Percentiles rank a stretch among this genome's conserved stretches.
Conservation (phyloP, 164 flowering plant genomes). For the Platanus orientalis region DNA sequence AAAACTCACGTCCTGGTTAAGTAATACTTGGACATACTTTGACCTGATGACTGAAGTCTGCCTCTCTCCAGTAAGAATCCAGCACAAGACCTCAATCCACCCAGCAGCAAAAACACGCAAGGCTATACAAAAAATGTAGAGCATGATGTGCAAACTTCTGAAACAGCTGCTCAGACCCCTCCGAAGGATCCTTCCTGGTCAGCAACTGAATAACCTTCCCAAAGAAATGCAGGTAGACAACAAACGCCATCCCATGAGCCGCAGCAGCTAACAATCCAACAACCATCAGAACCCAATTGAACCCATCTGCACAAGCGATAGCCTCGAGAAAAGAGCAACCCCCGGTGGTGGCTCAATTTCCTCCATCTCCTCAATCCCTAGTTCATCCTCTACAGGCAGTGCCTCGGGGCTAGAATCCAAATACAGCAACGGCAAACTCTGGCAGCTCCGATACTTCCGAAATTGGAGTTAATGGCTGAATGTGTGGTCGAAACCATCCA, state of each 20-base stretch:
- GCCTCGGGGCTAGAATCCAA: conserved; percentile 48
- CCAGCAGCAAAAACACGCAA: too few species aligned
- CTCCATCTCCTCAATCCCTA: conserved; percentile 69
- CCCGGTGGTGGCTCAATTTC: conserved; percentile 95
- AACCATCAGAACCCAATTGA: conserved; percentile 87
- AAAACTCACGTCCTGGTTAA: background rate
- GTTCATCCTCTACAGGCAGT: conserved; percentile 59
- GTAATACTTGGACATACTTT: too few species aligned
- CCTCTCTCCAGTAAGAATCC: too few species aligned
- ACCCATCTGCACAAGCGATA: conserved; percentile 83
- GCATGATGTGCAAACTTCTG: conserved; percentile 43
- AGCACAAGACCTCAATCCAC: too few species aligned
- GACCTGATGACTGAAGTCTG: too few species aligned
- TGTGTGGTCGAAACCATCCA: conserved; percentile 99
- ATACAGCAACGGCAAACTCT: too few species aligned
- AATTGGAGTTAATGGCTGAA: conserved; percentile 96
- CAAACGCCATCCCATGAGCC: conserved; percentile 95
- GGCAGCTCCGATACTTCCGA: conserved; percentile 98
- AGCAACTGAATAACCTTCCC: conserved; percentile 73
- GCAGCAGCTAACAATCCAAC: conserved; percentile 90
- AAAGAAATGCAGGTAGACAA: conserved; percentile 87
- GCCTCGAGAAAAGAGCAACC: conserved; percentile 86
- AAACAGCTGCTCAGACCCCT: conserved; percentile 31
- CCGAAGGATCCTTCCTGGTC: conserved; percentile 8
- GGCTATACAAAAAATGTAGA: too few species aligned